Evolutionary conservation across 2,329 filamentous ascomycete genomes (phyloP).

Genomic region (Xylaria sp.): DNA sequence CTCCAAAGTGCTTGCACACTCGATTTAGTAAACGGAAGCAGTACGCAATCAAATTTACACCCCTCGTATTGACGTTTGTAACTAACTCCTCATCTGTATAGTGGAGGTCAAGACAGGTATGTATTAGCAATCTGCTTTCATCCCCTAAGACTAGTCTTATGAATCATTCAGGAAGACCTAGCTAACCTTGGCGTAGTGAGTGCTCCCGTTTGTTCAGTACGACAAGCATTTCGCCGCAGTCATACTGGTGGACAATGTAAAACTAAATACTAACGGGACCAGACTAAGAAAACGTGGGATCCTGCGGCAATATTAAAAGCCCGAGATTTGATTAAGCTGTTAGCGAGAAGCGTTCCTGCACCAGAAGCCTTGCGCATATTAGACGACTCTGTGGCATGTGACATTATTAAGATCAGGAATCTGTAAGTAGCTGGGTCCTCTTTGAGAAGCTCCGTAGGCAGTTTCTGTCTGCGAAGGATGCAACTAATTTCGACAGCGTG

Average conservation of each 20-base stretch:
- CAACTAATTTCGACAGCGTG: conserved; percentile 81
- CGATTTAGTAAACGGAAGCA: conserved; percentile 83
- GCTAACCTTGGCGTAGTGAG: conserved; percentile 22
- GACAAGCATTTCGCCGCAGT: no score
- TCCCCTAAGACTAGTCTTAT: no score
- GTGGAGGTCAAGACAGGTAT: conserved; percentile 27
- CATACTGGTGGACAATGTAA: no score
- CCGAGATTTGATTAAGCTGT: conserved; percentile 89
- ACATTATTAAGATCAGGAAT: conserved; percentile 67
- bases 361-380: conserved; percentile 94
- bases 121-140: background rate
- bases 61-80: background rate
- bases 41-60: conserved; percentile 9
- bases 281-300: conserved; percentile 54
- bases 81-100: conserved; percentile 11
- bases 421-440: conserved; percentile 7
- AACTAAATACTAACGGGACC: conserved; percentile 19
- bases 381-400: conserved; percentile 88
- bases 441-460: background rate
- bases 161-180: background rate
- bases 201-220: background rate
- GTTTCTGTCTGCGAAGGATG: background rate
- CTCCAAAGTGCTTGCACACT: conserved; percentile 72
- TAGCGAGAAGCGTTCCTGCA: conserved; percentile 89
- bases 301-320: conserved; percentile 93